A percentile compares a stretch with the other conserved stretches of the same genome.
Evolutionary conservation across 2,329 filamentous ascomycete genomes (phyloP).

Genomic region (Exophiala aquamarina): DNA sequence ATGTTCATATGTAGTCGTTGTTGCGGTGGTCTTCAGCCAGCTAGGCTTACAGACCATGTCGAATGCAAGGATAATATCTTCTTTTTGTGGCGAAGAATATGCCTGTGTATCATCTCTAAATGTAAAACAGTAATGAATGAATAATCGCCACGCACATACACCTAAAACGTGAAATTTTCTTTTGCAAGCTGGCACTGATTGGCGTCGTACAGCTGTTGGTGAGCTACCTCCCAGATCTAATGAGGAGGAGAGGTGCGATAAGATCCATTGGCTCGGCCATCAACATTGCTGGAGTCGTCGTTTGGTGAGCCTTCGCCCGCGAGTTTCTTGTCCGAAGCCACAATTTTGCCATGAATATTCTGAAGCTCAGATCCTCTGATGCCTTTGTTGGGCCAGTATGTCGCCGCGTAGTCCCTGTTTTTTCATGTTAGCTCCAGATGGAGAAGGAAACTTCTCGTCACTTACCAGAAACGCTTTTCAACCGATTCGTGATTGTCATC

Average conservation of each 20-base stretch:
- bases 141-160: too few species aligned
- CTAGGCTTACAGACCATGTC: too few species aligned
- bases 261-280: slow-evolving; percentile 25
- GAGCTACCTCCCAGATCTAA: background rate
- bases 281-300: slow-evolving; percentile 25
- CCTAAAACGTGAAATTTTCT: too few species aligned
- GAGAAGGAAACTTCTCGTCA: slow-evolving; percentile 10
- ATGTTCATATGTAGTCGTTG: too few species aligned
- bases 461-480: slow-evolving; percentile 47
- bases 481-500: slow-evolving; percentile 40
- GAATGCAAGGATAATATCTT: too few species aligned
- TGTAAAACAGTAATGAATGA: too few species aligned
- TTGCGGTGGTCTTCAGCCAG: too few species aligned
- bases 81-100: too few species aligned
- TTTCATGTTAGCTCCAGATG: slow-evolving; percentile 27
- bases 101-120: too few species aligned
- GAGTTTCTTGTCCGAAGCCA: slow-evolving; percentile 28
- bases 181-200: too few species aligned
- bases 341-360: slow-evolving; percentile 28
- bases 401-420: slow-evolving; percentile 45
- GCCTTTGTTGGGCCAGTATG: slow-evolving; percentile 50
- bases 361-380: slow-evolving; percentile 28
- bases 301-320: slow-evolving; percentile 28
- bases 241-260: slow-evolving; percentile 28
- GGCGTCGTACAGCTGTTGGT: too few species aligned